Evolutionary conservation across 1,284 basidiomycete genomes (phyloP), one percentile per base, ranked within the genome.

Genomic region (Puccinia hordei): DNA sequence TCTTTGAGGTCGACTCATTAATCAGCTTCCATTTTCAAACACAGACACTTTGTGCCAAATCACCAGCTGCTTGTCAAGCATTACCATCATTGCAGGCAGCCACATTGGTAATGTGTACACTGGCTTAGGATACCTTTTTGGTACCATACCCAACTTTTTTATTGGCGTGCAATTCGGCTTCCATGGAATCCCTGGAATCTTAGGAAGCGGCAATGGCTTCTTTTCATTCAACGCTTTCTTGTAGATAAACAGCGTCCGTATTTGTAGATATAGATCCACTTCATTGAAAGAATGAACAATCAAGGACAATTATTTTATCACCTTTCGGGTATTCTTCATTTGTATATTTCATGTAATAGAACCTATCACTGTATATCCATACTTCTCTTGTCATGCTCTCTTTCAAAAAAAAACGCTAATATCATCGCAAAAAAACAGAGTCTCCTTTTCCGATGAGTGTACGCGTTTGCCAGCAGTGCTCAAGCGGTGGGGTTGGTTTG

Each of bases 1-100:
- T 22, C 3, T 27, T 35, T 13, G 6, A 38, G 22, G 33, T 10
- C 33, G 10, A 38, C 22, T 63, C 41, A n/a, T 30, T 63, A 5
- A 63, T 41, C 35, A 19, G 2, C 8, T 30, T 63, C 19, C n/a
- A 19, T 49, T 69, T 22, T 66, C 27, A 17, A 13, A 33, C 17
- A 27, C 27, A 69, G 66, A 69, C n/a, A 69, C 66, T 30, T 51
- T 69, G 44, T 30, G 8, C 15, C 66, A 69, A 51, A 69, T 69
- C 46, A 46, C 66, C 0, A 44, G 27, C 22, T 69, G 66, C 22
- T 10, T 69, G 15, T 69, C 66, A 27, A 69, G 44, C 66, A 24
- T 69, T 12, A 49, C 27, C 41, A 49, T 69, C 35, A 46, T 27
- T 9, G 12, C 15, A 17, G 44, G n/a, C 46, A 24, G 2, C 3